Conservation (phyloP, 2,329 filamentous ascomycete species). For the Neocatenulostroma microsporum region DNA sequence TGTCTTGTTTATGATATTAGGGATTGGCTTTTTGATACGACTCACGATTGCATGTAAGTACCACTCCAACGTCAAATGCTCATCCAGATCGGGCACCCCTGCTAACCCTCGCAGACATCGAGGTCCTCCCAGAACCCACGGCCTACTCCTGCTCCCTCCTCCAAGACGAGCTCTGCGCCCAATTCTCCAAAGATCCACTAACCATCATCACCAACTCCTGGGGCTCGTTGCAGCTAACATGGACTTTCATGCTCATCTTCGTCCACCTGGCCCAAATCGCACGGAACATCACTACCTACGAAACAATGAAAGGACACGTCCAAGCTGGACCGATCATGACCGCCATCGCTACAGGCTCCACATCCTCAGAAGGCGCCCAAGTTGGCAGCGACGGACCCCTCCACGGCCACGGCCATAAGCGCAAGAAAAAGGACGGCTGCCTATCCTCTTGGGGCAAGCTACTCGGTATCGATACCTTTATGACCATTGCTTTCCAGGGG, state of each 20-base stretch:
- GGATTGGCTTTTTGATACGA: slow-evolving; percentile 64
- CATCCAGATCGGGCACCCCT: too few relatives aligned
- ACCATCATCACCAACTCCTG: slow-evolving; percentile 73
- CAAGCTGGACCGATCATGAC: slow-evolving; percentile 55
- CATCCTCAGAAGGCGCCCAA: slow-evolving; percentile 59
- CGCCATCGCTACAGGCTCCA: slow-evolving; percentile 65
- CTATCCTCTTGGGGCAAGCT: slow-evolving; percentile 74
- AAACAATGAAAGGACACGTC: slow-evolving; percentile 76
- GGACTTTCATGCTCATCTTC: slow-evolving; percentile 94
- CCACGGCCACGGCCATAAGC: slow-evolving; percentile 32
- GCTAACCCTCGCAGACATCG: slow-evolving; percentile 20
- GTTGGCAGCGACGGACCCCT: slow-evolving; percentile 61
- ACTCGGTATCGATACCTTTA: slow-evolving; percentile 85
- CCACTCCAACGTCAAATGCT: not conserved
- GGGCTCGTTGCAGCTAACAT: slow-evolving; percentile 76
- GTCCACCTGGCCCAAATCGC: slow-evolving; percentile 92
- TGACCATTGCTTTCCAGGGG: slow-evolving; percentile 77
- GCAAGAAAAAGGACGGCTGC: slow-evolving; percentile 56
- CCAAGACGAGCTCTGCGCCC: slow-evolving; percentile 63
- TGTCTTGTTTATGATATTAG: slow-evolving; percentile 66
- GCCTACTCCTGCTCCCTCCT: slow-evolving; percentile 61
- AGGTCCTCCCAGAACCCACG: slow-evolving; percentile 44
- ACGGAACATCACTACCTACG: slow-evolving; percentile 88
- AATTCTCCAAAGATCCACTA: slow-evolving; percentile 74
- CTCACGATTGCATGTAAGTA: slow-evolving; percentile 62